Evolutionary conservation across 2,329 filamentous ascomycete genomes (phyloP).

Genomic region (Sporothrix dimorphospora): DNA sequence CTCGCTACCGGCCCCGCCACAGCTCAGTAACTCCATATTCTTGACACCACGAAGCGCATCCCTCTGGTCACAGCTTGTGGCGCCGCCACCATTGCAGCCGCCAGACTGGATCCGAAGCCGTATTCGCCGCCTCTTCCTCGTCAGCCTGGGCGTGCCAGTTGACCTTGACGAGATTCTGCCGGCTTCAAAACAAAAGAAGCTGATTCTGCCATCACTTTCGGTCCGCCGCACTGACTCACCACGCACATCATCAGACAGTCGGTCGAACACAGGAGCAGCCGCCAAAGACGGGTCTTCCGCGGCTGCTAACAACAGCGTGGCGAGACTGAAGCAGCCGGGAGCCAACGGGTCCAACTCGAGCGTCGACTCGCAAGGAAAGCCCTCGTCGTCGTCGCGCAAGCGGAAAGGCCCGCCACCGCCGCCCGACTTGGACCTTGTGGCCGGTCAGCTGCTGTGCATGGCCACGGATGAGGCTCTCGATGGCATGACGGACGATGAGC

Average conservation of each 20-base stretch:
- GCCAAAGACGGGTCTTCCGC: neutral
- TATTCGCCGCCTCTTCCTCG: conserved; percentile 90
- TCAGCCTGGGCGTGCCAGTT: conserved; percentile 92
- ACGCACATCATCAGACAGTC: conserved; percentile 59
- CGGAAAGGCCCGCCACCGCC: conserved; percentile 65
- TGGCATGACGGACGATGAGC: conserved; percentile 77
- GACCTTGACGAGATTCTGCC: conserved; percentile 97
- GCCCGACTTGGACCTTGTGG: conserved; percentile 77
- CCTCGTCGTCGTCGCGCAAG: conserved; percentile 45
- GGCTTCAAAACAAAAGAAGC: conserved; percentile 96
- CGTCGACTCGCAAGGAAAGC: conserved; percentile 61
- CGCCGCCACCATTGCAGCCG: conserved; percentile 89
- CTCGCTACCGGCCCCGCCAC: conserved; percentile 54
- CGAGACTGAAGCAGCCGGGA: conserved; percentile 47
- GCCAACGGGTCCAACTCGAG: conserved; percentile 61
- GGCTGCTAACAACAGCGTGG: conserved; percentile 34
- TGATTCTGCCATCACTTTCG: conserved; percentile 81
- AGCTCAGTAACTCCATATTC: conserved; percentile 68
- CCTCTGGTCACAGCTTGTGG: conserved; percentile 94
- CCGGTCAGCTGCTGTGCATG: conserved; percentile 75
- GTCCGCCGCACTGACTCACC: conserved; percentile 51
- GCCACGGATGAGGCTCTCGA: conserved; percentile 82
- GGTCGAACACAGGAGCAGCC: conserved; percentile 45
- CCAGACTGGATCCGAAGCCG: conserved; percentile 98
- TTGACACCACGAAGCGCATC: conserved; percentile 85